Evolutionary conservation across 2,329 filamentous ascomycete species (phyloP).

Genomic region (Aspergillus hortae): DNA sequence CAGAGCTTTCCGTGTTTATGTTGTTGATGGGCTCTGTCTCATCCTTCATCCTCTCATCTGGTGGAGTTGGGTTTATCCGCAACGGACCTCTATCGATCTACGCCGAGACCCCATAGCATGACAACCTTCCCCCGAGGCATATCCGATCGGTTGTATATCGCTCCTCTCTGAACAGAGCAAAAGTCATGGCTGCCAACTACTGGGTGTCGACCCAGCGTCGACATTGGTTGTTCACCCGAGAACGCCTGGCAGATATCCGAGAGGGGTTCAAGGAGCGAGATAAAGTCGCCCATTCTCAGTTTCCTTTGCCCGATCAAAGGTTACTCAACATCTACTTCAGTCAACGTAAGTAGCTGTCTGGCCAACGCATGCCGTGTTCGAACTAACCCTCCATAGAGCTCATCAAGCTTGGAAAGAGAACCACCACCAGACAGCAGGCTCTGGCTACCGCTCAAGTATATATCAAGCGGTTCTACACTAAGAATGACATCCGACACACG

Average conservation of each 20-base stretch:
- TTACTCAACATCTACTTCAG: slow-evolving; percentile 90
- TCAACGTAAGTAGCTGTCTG: slow-evolving; percentile 61
- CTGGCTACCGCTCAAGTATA: slow-evolving; percentile 94
- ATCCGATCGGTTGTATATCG: neutral
- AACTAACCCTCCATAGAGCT: slow-evolving; percentile 56
- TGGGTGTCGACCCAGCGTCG: slow-evolving; percentile 92
- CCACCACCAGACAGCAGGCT: slow-evolving; percentile 83
- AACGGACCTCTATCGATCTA: neutral
- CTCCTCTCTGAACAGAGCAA: neutral
- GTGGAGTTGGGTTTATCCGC: neutral
- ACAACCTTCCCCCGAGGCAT: neutral
- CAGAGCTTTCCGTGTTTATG: too few species aligned
- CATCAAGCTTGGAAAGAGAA: slow-evolving; percentile 75
- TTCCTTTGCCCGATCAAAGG: slow-evolving; percentile 74
- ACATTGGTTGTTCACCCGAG: slow-evolving; percentile 85
- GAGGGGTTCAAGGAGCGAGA: slow-evolving; percentile 75
- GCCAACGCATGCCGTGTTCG: neutral
- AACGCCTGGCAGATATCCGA: slow-evolving; percentile 71
- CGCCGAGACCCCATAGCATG: neutral
- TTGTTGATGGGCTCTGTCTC: neutral
- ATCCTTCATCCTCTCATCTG: neutral
- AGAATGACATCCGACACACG: slow-evolving; percentile 84
- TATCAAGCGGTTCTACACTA: slow-evolving; percentile 87
- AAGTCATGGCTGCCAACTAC: slow-evolving; percentile 83
- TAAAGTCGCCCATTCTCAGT: slow-evolving; percentile 69